Base-by-base conservation (phyloP, 768 basidiomycete genomes). In the Crucibulum laeve region DNA sequence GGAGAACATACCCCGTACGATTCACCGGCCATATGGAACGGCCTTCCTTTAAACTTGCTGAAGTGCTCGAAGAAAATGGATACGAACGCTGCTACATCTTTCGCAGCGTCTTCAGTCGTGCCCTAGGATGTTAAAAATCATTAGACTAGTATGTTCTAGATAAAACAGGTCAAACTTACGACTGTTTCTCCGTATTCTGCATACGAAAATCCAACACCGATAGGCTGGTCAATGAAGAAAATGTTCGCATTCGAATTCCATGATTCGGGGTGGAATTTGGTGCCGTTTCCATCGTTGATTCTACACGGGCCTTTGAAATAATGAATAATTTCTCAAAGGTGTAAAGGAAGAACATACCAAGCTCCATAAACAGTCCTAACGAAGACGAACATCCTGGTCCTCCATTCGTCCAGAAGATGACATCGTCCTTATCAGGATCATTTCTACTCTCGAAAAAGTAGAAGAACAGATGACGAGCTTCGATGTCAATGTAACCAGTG, bases 11-110 rank as follows among this genome's bases (percentile, higher is more conserved):
- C 87, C 1, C 77, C 87, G 50, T 90, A 91, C 0, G 84, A 89
- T 61, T 91, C 88, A 10, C 88, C 80, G 1, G 78, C 67, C 68
- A 84, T 72, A 47, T 84, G 81, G 59, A 84, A 80, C 2, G 67
- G 56, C 3, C 84, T 65, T 2, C 82, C 84, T 50, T 84, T 79
- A 67, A 87, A 87, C 52, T 82, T 68, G 43, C 61, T 70, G 56
- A 90, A 90, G 45, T 80, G 72, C 51, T 87, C 83, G 38, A 87
- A 87, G 62, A 87, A 87, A 42, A 88, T 77, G 3, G 75, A 65
- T 0, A 87, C 69, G 50, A 88, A 88, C 0, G 79, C 76, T 0
- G 84, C 82, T 3, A 88, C 77, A 50, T 88, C 84, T 40, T 74
- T 69, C 0, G 82, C 81, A 3, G 82, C 84, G 37, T 83, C 79